These are phyloP conservation scores for Penicillium manginii DNA, from an alignment of 495 filamentous ascomycete species.

Conservation along the genomic window DNA sequence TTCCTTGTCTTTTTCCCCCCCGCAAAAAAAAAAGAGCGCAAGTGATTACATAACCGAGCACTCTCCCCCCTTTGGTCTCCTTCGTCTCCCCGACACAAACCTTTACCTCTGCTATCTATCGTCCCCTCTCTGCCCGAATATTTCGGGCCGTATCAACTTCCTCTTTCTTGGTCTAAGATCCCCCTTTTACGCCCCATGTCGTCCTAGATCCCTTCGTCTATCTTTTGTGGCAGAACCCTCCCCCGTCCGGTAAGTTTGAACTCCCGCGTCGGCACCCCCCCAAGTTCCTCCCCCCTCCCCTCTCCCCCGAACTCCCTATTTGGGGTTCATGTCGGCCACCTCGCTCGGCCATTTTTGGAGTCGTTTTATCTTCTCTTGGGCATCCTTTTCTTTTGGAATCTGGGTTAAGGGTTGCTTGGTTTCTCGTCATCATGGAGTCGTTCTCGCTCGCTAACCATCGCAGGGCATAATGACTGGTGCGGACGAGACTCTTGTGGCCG, in stretches of 20 bases:
- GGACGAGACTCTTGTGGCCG: conserved; percentile 64
- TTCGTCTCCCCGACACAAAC: conserved; percentile 20
- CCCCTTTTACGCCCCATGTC: conserved; percentile 41
- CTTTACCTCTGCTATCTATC: not conserved
- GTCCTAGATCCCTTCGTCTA: conserved; percentile 37
- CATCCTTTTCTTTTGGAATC: too few relatives aligned
- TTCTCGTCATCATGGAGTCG: conserved; percentile 6
- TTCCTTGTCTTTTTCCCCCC: conserved; percentile 19
- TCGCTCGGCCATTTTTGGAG: not conserved
- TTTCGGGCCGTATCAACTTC: conserved; percentile 16
- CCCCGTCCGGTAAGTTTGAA: conserved; percentile 36
- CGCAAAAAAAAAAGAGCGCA: conserved; percentile 22
- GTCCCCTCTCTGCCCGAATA: conserved; percentile 23
- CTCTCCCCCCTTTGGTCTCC: conserved; percentile 15
- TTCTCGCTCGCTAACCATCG: conserved; percentile 22
- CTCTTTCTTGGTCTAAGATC: conserved; percentile 13
- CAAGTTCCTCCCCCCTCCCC: not conserved
- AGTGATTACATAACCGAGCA: conserved; percentile 28
- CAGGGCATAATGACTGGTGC: conserved; percentile 59
- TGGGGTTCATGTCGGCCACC: conserved; percentile 6
- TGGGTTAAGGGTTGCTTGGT: too few relatives aligned
- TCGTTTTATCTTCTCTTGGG: not conserved
- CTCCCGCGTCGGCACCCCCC: conserved; percentile 9
- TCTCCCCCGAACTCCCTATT: conserved; percentile 10
- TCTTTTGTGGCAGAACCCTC: conserved; percentile 45